Evolutionary conservation across 805 yeast species (phyloP), one percentile per base, ranked within the genome.

Genomic region (Martiniozyma abietophila): DNA sequence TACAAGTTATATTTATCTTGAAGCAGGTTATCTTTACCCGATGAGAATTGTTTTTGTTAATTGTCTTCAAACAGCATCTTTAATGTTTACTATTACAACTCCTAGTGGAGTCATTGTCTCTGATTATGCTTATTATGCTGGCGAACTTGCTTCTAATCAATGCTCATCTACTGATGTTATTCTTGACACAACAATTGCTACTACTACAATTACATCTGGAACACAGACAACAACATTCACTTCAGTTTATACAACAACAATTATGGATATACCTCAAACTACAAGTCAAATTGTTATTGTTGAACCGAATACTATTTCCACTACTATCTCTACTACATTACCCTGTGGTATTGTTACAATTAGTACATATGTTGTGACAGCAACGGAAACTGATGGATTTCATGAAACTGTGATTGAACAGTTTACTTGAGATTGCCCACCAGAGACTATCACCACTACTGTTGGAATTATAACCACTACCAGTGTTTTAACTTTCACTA

Each of bases 31-130:
- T 21, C 40, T 30, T 20, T 45, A 46, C 32, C 50, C 49, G 22
- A 25, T 46, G 16, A 46, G 40, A 31, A 21, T 46, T 23, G 48
- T 43, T 25, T 47, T 40, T 24, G 27, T 39, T 9, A 44, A 47
- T 23, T 33, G 29, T 11, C 16, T 27, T 11, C 21, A 42, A 5
- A 36, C 35, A 31, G 41, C 41, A 20, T 15, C 15, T 3, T 26
- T 47, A 2, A 9, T 26, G 7, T 45, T 47, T 11, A 9, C 25
- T 4, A 34, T 47, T 31, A n/a, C 9, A 5, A 34, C 27, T 14
- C 49, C 50, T 6, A 10, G 22, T 19, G 46, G 45, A 11, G n/a
- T 22, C 7, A 6, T 5, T 8, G 18, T 22, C 15, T n/a, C 8
- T 11, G 11, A 15, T 18, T n/a, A n/a, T n/a, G n/a, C n/a, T n/a